Base-by-base conservation (phyloP, 2,329 filamentous ascomycete species). In the Fusarium albosuccineum region DNA sequence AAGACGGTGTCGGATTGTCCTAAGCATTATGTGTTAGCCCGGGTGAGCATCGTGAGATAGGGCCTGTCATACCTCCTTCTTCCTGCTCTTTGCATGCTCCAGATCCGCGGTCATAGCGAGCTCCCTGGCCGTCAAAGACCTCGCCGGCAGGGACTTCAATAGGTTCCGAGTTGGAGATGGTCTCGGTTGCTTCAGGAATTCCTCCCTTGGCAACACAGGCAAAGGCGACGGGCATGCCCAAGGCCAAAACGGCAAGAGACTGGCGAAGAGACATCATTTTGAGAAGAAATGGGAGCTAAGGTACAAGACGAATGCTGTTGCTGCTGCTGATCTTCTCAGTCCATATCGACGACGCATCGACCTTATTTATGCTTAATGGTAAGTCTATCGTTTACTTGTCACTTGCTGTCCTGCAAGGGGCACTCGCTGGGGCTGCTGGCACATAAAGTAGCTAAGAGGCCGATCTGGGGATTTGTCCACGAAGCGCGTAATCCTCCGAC, bases 61-160 rank as follows among this genome's bases (percentile, higher is more conserved):
- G 2, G 7, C 29, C 3, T 22, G 13, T 2, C 71, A 70, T 53
- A 79, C 81, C 70, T 82, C 82, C 29, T 68, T 71, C 67, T 81
- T 77, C 17, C 33, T 46, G 52, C 5, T 75, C 78, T 33, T 67
- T 77, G 73, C 82, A 83, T 34, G 75, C 61, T 2, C 61, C 75
- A 9, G 66, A 60, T 17, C 76, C 76, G 22, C 77, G 76, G 61
- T 80, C 78, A 46, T 74, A 79, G 54, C 72, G 72, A 27, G 64
- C 67, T 70, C 73, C 76, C 33, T 69, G 65, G 55, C 72, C 75
- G 49, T 77, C 75, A 44, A 67, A 77, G 11, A 70, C 66, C 9
- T 70, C 60, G 10, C 75, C 70, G 4, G 71, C 56, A 9, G 60
- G 46, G 29, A 75, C 68, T 52, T 74, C 71, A 16, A 77, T 77